phyloP scores from a whole-genome alignment of 1,284 basidiomycete genomes.

The Puccinia coronata region DNA sequence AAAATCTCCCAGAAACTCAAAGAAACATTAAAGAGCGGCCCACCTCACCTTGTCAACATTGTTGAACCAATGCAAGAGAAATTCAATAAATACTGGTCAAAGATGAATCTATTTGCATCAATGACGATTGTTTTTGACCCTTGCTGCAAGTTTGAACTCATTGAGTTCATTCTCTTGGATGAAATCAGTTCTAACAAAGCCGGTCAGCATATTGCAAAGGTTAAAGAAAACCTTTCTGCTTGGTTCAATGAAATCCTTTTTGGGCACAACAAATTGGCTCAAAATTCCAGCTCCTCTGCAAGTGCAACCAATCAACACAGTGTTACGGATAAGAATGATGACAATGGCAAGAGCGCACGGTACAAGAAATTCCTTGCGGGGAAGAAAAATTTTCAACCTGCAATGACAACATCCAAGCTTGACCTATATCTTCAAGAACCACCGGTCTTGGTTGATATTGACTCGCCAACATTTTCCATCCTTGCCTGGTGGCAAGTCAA shows the following conservation, averaged over 20 bases:
- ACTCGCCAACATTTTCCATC: not conserved
- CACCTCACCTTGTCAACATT: not conserved
- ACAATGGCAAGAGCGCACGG: too few species aligned
- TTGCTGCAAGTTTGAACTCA: not conserved
- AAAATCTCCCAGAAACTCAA: not conserved
- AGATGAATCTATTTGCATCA: not conserved
- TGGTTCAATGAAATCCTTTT: not conserved
- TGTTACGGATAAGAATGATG: not conserved
- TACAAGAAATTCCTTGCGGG: not conserved
- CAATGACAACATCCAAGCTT: not conserved
- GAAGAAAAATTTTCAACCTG: not conserved
- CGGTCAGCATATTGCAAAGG: not conserved
- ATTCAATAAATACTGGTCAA: not conserved
- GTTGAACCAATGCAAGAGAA: not conserved
- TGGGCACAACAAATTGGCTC: too few species aligned
- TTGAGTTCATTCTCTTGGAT: not conserved
- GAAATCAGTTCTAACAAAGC: not conserved
- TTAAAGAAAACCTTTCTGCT: not conserved
- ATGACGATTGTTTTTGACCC: not conserved
- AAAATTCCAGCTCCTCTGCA: too few species aligned
- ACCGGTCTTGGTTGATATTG: not conserved
- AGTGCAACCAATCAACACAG: too few species aligned
- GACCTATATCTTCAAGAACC: not conserved
- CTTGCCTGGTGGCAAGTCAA: not conserved
- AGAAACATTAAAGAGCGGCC: not conserved